A percentile compares a stretch with the other conserved stretches of the same genome.
Conservation (phyloP, 169 alveolate genomes). For the Plasmodium coatneyi region DNA sequence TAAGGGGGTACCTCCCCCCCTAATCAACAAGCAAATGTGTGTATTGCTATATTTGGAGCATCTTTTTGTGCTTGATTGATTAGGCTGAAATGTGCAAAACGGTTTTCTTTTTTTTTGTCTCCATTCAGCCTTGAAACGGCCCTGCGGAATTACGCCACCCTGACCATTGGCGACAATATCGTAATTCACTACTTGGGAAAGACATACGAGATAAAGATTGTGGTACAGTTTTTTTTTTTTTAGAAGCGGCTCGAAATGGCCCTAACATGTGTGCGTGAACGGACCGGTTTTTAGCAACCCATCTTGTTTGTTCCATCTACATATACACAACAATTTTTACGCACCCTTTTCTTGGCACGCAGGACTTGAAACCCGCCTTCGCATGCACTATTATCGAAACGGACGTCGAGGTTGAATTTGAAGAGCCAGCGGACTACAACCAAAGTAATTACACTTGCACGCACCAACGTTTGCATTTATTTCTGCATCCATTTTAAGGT, state of each 20-base stretch:
- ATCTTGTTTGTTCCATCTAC: neutral
- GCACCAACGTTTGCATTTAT: neutral
- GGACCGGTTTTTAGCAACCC: neutral
- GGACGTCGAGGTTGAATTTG: constrained; percentile 95
- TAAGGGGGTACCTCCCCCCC: neutral
- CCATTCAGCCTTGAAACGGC: constrained; percentile 89
- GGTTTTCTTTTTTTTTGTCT: neutral
- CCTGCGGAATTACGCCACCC: constrained; percentile 92
- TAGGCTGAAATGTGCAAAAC: neutral
- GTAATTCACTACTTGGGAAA: constrained; percentile 90
- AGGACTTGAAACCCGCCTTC: constrained; percentile 91
- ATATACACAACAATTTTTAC: neutral
- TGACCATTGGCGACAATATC: constrained; percentile 94
- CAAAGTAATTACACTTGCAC: constrained; percentile 19
- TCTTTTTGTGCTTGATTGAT: neutral
- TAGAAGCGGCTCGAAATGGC: neutral
- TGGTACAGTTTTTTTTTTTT: constrained; percentile 78
- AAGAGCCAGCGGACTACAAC: constrained; percentile 35
- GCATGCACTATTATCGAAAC: constrained; percentile 95
- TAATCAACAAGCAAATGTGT: neutral
- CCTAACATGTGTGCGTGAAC: neutral
- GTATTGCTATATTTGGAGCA: neutral
- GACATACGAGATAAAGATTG: constrained; percentile 91
- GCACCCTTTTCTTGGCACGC: neutral
- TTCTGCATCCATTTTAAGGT: neutral